Evolutionary conservation across 306 rosid genomes (phyloP).

Genomic region (Spatholobus suberectus): DNA sequence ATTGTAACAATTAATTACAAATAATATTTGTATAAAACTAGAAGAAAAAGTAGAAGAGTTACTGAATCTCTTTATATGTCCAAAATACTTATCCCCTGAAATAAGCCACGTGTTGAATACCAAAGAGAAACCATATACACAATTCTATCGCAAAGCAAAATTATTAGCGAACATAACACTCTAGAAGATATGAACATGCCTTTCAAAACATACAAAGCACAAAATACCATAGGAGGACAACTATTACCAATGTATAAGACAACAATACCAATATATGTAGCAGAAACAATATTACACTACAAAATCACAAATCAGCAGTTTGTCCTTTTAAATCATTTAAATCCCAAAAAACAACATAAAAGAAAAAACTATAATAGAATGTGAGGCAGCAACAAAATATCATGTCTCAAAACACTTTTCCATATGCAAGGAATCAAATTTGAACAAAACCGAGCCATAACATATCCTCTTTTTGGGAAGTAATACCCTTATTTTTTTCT

Average conservation of each 20-base stretch:
- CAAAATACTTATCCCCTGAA: neutral
- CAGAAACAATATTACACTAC: slow-evolving; percentile 9
- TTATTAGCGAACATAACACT: neutral
- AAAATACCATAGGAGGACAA: neutral
- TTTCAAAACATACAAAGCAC: slow-evolving; percentile 15
- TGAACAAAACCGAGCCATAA: neutral
- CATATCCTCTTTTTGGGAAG: neutral
- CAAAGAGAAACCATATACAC: neutral
- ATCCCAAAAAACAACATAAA: neutral
- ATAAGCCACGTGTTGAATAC: neutral
- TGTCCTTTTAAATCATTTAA: slow-evolving; percentile 19
- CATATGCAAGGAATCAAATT: neutral
- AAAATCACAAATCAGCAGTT: slow-evolving; percentile 21
- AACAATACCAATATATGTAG: neutral
- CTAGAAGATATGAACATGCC: slow-evolving; percentile 10
- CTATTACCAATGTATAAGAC: neutral
- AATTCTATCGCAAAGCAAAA: neutral
- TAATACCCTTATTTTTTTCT: slow-evolving; percentile 87
- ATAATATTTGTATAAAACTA: neutral
- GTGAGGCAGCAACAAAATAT: neutral
- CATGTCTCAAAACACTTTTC: neutral
- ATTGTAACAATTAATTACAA: neutral
- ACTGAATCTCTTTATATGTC: neutral
- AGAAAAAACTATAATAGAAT: neutral
- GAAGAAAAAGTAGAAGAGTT: neutral